phyloP scores from a whole-genome alignment of 2,329 filamentous ascomycete genomes.

The Penicillium digitatum region DNA sequence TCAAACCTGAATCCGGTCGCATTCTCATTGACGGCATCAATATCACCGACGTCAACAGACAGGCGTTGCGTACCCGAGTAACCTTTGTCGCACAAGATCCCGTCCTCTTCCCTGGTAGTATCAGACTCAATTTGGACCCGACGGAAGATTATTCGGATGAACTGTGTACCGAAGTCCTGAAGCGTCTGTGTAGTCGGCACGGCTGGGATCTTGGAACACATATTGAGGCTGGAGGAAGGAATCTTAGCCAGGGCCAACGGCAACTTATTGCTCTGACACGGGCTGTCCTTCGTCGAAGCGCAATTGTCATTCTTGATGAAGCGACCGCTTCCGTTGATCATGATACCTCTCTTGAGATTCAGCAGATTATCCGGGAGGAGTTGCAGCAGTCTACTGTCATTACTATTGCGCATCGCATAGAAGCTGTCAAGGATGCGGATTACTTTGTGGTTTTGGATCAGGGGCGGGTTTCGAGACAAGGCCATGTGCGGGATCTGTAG shows the following conservation, averaged over 20 bases:
- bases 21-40: slow-evolving; percentile 61
- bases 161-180: slow-evolving; percentile 52
- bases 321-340: slow-evolving; percentile 63
- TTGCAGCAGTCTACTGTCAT: slow-evolving; percentile 53
- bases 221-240: slow-evolving; percentile 59
- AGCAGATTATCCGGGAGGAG: slow-evolving; percentile 37
- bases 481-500: slow-evolving; percentile 27
- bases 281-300: slow-evolving; percentile 58
- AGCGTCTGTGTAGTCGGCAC: slow-evolving; percentile 53
- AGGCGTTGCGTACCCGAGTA: slow-evolving; percentile 58
- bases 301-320: slow-evolving; percentile 63
- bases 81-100: slow-evolving; percentile 67
- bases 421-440: slow-evolving; percentile 58
- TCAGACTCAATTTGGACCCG: slow-evolving; percentile 62
- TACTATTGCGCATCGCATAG: slow-evolving; percentile 61
- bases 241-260: slow-evolving; percentile 61
- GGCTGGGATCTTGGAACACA: slow-evolving; percentile 54
- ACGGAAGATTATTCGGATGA: slow-evolving; percentile 54
- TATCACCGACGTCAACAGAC: slow-evolving; percentile 56
- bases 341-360: slow-evolving; percentile 53
- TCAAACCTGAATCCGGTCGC: slow-evolving; percentile 51
- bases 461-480: slow-evolving; percentile 42
- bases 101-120: slow-evolving; percentile 59
- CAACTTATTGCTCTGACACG: slow-evolving; percentile 62
- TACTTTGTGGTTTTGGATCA: slow-evolving; percentile 54